Evolutionary conservation across 2,329 filamentous ascomycete species (phyloP).

Genomic region (Lachnellula suecica): DNA sequence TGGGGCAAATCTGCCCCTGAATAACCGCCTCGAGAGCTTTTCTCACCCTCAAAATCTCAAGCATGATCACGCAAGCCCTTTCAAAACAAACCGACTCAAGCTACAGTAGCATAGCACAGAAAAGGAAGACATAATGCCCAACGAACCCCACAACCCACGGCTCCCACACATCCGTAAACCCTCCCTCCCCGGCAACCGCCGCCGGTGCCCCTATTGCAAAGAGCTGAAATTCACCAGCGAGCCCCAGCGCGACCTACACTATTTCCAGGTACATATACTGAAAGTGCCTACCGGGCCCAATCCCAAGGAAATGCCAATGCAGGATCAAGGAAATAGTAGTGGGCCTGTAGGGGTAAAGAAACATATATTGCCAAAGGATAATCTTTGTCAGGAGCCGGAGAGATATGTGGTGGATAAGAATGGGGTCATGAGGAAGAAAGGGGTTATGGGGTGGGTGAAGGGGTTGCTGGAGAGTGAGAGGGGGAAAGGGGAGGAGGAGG

Average conservation of each 20-base stretch:
- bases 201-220: slow-evolving; percentile 5
- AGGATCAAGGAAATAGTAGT: slow-evolving; percentile 11
- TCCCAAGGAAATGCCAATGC: not conserved
- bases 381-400: slow-evolving; percentile 7
- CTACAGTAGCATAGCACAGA: not conserved
- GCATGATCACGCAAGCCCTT: too few relatives aligned
- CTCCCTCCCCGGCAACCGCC: not conserved
- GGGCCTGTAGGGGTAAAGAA: slow-evolving; percentile 6
- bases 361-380: slow-evolving; percentile 4
- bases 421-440: not conserved
- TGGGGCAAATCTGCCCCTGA: too few relatives aligned
- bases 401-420: not conserved
- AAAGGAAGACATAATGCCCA: not conserved
- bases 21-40: too few relatives aligned
- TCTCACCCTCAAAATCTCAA: too few relatives aligned
- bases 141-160: not conserved
- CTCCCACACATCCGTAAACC: not conserved
- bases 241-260: slow-evolving; percentile 6
- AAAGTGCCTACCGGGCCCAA: not conserved
- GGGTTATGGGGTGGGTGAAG: not conserved
- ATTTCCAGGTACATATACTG: slow-evolving; percentile 11
- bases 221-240: not conserved
- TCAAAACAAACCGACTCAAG: too few relatives aligned
- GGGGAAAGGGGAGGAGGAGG: not conserved
- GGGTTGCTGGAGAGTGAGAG: too few relatives aligned